Base-by-base conservation (phyloP, 208 protist genomes). In the Leishmania martiniquensis region DNA sequence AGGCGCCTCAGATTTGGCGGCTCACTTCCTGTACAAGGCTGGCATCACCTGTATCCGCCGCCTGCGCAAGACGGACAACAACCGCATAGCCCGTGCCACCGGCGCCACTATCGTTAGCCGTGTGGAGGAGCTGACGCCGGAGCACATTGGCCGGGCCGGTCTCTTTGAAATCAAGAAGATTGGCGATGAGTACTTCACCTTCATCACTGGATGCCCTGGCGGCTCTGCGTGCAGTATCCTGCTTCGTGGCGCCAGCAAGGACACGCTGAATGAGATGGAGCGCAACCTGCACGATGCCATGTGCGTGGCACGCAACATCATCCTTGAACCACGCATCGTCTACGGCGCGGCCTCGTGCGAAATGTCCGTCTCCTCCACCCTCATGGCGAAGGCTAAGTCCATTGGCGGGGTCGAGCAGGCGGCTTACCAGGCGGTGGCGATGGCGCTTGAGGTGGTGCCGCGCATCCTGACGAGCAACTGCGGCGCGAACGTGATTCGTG, bases 171-270 rank as follows among this genome's bases (percentile, higher is more conserved):
- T 99, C 80, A 92, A 97, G 77, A 99, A 99, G 92, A 99, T 99
- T 76, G 99, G 99, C n/a, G 99, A 99, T 78, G 99, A 99, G 88
- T 99, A 99, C 93, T 99, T 99, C 89, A 97, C 99, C 34, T 99
- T 99, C 89, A 96, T 99, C 75, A 98, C 98, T 51, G 95, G 99
- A 54, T 99, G 99, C 93, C 93, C 97, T 49, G 87, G 97, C 20
- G 98, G 99, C 67, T 99, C 99, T 83, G 99, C 99, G 20, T 99
- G 99, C 91, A 99, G 99, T 71, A 98, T 99, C 81, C 67, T 99
- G 7, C 94, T 99, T 17, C 96, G 99, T 78, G 99, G 99, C 76
- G 98, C 99, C 39, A 98, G 91, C 85, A 99, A 99, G 91, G 99
- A 99, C 87, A 96, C 99, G n/a, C 95, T 99, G 32, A 99, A 99